These are phyloP conservation scores for Astrothelium macrocarpum DNA, from an alignment of 495 filamentous ascomycete species.

Conservation along the genomic window DNA sequence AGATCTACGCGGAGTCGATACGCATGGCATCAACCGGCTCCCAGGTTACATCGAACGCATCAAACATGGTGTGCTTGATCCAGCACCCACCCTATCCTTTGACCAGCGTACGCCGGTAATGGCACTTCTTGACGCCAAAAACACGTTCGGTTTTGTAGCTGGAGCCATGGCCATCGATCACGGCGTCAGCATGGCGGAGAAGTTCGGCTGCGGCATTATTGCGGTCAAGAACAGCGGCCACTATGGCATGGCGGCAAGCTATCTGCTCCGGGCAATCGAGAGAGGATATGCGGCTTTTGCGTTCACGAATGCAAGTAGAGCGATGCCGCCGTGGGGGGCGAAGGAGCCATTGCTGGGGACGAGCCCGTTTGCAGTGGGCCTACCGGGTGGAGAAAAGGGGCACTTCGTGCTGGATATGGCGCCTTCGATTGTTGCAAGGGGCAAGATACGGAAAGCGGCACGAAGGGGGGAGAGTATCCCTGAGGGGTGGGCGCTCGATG, in stretches of 20 bases:
- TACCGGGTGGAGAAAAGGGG: constrained; percentile 9
- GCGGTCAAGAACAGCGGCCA: constrained; percentile 24
- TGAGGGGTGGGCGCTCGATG: constrained; percentile 27
- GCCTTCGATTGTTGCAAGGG: constrained; percentile 13
- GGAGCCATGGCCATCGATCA: constrained; percentile 20
- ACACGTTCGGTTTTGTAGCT: constrained; percentile 30
- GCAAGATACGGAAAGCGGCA: constrained; percentile 28
- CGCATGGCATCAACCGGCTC: constrained; percentile 26
- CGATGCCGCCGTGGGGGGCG: constrained; percentile 27
- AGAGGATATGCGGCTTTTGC: constrained; percentile 20
- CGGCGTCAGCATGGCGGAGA: constrained; percentile 19
- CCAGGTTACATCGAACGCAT: constrained; percentile 24
- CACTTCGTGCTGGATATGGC: constrained; percentile 13
- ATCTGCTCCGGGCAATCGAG: constrained; percentile 23
- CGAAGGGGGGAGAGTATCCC: constrained; percentile 28
- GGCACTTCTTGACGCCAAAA: constrained; percentile 26
- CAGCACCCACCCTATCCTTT: constrained; percentile 16
- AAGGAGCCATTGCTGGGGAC: constrained; percentile 24
- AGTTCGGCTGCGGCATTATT: constrained; percentile 27
- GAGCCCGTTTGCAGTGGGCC: constrained; percentile 24
- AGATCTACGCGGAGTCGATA: constrained; percentile 20
- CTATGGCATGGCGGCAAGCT: constrained; percentile 29
- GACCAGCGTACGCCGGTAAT: constrained; percentile 25
- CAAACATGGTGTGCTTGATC: constrained; percentile 19
- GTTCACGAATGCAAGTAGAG: constrained; percentile 27